Conservation (phyloP, 2,329 filamentous ascomycete species). For the Penicillium digitatum region DNA sequence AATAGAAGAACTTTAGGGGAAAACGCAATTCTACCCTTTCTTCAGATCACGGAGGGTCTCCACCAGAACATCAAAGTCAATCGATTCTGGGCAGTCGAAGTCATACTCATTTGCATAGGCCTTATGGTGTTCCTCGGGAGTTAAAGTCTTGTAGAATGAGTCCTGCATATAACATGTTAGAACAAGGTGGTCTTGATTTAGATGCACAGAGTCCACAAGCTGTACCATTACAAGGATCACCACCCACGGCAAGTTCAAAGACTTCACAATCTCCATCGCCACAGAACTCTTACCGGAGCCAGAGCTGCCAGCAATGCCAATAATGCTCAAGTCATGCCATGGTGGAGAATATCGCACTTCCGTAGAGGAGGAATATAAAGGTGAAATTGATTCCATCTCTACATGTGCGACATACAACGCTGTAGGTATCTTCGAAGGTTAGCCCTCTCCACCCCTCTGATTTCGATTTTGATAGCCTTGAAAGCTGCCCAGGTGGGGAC, state of each 20-base stretch:
- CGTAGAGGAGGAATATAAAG: slow-evolving; percentile 34
- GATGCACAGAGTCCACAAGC: slow-evolving; percentile 7
- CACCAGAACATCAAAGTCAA: slow-evolving; percentile 88
- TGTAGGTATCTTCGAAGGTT: not conserved
- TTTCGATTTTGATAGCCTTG: not conserved
- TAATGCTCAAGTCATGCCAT: slow-evolving; percentile 95
- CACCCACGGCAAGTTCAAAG: slow-evolving; percentile 92
- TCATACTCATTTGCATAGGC: slow-evolving; percentile 92
- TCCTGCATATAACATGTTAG: slow-evolving; percentile 55
- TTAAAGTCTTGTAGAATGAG: slow-evolving; percentile 92
- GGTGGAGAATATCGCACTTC: slow-evolving; percentile 80
- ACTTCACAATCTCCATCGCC: slow-evolving; percentile 83
- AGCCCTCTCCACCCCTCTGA: not conserved
- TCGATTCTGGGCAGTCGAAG: slow-evolving; percentile 89
- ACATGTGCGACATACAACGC: not conserved
- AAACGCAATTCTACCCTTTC: slow-evolving; percentile 64
- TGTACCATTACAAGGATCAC: slow-evolving; percentile 93
- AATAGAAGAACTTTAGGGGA: not conserved
- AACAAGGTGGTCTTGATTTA: not conserved
- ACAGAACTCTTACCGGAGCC: slow-evolving; percentile 94
- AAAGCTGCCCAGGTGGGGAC: not conserved
- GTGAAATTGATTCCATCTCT: slow-evolving; percentile 38
- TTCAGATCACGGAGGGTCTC: slow-evolving; percentile 79
- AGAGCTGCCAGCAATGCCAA: slow-evolving; percentile 91
- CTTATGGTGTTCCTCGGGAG: slow-evolving; percentile 68